Conservation (phyloP, 257 asterid species). For the Nicotiana benthamiana region DNA sequence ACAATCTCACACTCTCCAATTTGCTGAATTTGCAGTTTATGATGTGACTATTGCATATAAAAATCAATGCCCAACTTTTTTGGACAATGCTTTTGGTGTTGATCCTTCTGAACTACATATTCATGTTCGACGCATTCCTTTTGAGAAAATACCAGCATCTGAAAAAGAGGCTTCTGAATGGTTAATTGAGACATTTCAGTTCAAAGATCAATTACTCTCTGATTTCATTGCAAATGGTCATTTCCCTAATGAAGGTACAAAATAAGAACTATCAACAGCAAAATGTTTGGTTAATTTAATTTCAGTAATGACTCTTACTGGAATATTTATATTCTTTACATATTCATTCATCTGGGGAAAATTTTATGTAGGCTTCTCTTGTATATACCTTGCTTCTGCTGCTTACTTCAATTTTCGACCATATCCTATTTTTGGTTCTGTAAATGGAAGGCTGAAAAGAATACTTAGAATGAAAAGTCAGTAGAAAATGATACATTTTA, state of each 20-base stretch:
- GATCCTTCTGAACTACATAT: constrained; percentile 90
- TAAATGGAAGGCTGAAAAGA: not conserved
- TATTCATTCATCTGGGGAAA: constrained; percentile 63
- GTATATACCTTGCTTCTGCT: constrained; percentile 46
- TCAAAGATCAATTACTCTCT: constrained; percentile 61
- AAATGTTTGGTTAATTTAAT: constrained; percentile 43
- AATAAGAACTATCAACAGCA: constrained; percentile 38
- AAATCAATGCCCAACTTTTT: constrained; percentile 58
- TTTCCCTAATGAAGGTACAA: constrained; percentile 57
- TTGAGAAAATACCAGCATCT: constrained; percentile 40
- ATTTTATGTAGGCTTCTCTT: constrained; percentile 54
- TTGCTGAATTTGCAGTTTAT: constrained; percentile 47
- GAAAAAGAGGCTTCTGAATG: constrained; percentile 43
- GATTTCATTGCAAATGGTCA: constrained; percentile 45
- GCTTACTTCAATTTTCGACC: constrained; percentile 53
- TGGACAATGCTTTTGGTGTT: constrained; percentile 73
- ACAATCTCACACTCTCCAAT: not conserved
- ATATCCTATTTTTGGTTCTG: constrained; percentile 21
- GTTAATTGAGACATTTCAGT: constrained; percentile 54
- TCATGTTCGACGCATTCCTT: constrained; percentile 51
- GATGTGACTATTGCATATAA: constrained; percentile 78
- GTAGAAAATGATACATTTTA: no score
- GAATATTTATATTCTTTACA: constrained; percentile 43
- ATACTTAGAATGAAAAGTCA: not conserved
- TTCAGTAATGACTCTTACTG: constrained; percentile 46